These are phyloP conservation scores for Coemansia sp. DNA, from an alignment of 192 early-diverging fungal genomes.

Conservation along the genomic window DNA sequence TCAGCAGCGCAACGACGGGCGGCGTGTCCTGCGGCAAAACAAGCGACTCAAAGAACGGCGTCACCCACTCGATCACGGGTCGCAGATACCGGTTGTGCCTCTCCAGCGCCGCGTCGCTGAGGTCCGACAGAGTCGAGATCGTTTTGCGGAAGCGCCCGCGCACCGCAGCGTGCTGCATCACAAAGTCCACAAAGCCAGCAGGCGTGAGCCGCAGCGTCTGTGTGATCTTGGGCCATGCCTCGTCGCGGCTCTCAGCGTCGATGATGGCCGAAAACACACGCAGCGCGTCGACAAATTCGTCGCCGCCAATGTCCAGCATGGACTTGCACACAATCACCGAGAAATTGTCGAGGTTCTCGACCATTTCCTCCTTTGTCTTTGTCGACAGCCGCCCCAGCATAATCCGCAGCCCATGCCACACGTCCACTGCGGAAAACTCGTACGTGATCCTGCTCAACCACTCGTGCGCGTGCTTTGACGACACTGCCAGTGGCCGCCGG, in stretches of 20 bases:
- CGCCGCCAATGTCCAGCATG: constrained; percentile 8
- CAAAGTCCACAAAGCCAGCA: constrained; percentile 11
- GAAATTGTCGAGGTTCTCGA: constrained; percentile 14
- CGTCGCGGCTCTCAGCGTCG: constrained; percentile 5
- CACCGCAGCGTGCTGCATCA: constrained; percentile 10
- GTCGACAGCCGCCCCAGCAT: constrained; percentile 18
- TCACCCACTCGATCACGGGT: constrained; percentile 40
- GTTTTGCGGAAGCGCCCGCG: constrained; percentile 5
- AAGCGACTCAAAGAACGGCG: constrained; percentile 41
- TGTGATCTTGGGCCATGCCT: constrained; percentile 21
- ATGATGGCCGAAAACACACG: constrained; percentile 28
- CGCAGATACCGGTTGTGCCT: constrained; percentile 16
- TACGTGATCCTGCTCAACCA: constrained; percentile 5
- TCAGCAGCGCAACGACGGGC: constrained; percentile 20
- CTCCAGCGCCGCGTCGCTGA: constrained; percentile 11
- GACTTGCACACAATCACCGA: constrained; percentile 15
- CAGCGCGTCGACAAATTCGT: constrained; percentile 31
- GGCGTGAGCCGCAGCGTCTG: constrained; percentile 1
- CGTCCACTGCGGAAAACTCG: constrained; percentile 16
- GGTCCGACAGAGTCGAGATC: not conserved
- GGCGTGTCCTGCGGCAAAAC: constrained; percentile 16
- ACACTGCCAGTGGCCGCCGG: not conserved
- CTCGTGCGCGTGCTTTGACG: not conserved
- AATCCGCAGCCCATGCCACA: constrained; percentile 35
- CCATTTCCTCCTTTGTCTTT: constrained; percentile 14